Conservation (phyloP, 495 filamentous ascomycete species). For the Rostrohypoxylon terebratum region DNA sequence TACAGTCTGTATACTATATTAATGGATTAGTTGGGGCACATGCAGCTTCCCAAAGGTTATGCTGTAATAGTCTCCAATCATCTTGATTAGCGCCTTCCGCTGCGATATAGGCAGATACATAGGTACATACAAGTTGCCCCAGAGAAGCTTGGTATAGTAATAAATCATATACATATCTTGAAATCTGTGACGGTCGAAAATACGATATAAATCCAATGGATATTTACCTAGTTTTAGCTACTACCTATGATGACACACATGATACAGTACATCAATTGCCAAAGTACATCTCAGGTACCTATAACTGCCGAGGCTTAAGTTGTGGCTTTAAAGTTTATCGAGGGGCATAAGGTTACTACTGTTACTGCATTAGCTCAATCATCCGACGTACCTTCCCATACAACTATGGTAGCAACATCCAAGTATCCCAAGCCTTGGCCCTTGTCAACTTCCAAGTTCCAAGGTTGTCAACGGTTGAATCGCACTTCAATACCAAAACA, state of each 20-base stretch:
- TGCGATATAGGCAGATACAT: neutral
- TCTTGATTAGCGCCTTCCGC: neutral
- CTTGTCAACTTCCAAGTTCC: too few relatives aligned
- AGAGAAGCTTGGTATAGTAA: neutral
- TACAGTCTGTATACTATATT: too few relatives aligned
- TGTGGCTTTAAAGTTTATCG: slow-evolving; percentile 32
- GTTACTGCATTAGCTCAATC: slow-evolving; percentile 30
- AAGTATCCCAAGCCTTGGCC: slow-evolving; percentile 17
- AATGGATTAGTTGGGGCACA: neutral
- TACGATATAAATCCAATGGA: too few relatives aligned
- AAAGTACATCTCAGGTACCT: neutral
- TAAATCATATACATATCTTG: too few relatives aligned
- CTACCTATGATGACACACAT: neutral
- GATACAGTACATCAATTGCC: too few relatives aligned
- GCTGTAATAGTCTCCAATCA: neutral
- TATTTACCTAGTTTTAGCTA: too few relatives aligned
- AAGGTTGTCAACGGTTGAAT: slow-evolving; percentile 15
- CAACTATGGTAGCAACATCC: slow-evolving; percentile 3
- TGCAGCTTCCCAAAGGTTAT: neutral
- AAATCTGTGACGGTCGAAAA: too few relatives aligned
- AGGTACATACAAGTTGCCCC: neutral
- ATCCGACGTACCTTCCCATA: slow-evolving; percentile 15
- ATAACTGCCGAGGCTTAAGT: slow-evolving; percentile 32
- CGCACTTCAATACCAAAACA: slow-evolving; percentile 6
- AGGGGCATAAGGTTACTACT: slow-evolving; percentile 27